Percentiles rank a stretch among this genome's conserved stretches.
Evolutionary conservation across 106 monocot species (phyloP).

Genomic region (Triglochin maritima): DNA sequence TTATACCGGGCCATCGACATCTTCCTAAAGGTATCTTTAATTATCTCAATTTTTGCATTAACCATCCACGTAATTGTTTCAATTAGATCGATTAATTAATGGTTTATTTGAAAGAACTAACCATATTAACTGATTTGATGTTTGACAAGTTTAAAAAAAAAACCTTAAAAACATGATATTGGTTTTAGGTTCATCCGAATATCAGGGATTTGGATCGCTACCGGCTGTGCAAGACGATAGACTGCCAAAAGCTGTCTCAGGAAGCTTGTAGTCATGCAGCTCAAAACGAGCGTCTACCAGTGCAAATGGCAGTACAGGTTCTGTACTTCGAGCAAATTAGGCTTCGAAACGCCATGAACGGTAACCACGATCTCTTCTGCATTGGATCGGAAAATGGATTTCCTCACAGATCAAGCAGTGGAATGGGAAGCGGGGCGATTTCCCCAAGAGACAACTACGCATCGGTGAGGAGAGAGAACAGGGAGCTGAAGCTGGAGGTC

Average conservation of each 20-base stretch:
- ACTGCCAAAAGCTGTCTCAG: constrained; percentile 76
- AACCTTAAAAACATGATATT: background rate
- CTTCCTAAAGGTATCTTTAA: constrained; percentile 67
- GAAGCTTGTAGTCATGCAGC: constrained; percentile 93
- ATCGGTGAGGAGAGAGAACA: constrained; percentile 67
- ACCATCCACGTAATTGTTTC: background rate
- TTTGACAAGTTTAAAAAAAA: background rate
- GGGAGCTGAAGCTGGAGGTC: constrained; percentile 79
- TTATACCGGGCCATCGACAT: constrained; percentile 80
- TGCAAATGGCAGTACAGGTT: constrained; percentile 95
- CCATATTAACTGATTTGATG: background rate
- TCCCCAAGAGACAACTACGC: constrained; percentile 83
- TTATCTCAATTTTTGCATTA: background rate
- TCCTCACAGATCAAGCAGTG: constrained; percentile 52
- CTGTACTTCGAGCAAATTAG: constrained; percentile 85
- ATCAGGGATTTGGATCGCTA: constrained; percentile 78
- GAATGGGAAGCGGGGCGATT: constrained; percentile 58
- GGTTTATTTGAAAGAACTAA: background rate
- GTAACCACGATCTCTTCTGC: constrained; percentile 51
- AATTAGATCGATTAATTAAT: background rate
- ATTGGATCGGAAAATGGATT: constrained; percentile 30
- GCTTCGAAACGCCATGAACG: constrained; percentile 63
- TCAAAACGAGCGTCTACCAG: constrained; percentile 78
- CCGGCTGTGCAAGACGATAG: constrained; percentile 82
- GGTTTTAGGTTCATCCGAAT: constrained; percentile 77